A percentile compares a stretch with the other conserved stretches of the same genome.
These are phyloP conservation scores for Escovopsis sp. DNA, from an alignment of 2,329 filamentous ascomycete species.

Conservation along the genomic window DNA sequence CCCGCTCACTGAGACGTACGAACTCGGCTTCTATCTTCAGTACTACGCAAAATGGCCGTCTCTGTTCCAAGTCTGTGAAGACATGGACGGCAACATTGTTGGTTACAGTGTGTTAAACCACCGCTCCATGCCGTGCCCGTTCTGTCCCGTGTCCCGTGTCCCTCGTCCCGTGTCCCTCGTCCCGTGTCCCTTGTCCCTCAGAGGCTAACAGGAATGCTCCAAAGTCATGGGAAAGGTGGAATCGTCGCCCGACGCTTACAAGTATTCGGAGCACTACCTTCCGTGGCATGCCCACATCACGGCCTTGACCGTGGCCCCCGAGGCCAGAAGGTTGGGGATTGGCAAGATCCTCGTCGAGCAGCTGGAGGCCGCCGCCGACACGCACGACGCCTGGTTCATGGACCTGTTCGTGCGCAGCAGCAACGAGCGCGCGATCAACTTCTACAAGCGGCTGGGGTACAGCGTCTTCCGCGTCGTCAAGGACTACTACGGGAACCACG, in stretches of 20 bases:
- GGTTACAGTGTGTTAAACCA: conserved; percentile 61
- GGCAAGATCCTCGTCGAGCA: conserved; percentile 70
- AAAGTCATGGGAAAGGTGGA: conserved; percentile 95
- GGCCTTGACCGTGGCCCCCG: conserved; percentile 79
- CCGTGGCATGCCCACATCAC: conserved; percentile 99
- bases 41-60: conserved; percentile 95
- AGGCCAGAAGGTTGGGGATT: conserved; percentile 72
- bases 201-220: not conserved
- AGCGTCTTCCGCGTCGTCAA: conserved; percentile 78
- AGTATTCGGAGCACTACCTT: conserved; percentile 76
- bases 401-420: conserved; percentile 86
- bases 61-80: conserved; percentile 84
- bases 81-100: conserved; percentile 73
- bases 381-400: conserved; percentile 81
- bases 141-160: not conserved
- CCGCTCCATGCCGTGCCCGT: not conserved
- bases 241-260: conserved; percentile 61
- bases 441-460: conserved; percentile 89
- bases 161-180: not conserved
- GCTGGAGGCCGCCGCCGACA: conserved; percentile 69
- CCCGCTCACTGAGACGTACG: conserved; percentile 94
- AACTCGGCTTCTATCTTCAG: conserved; percentile 86
- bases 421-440: conserved; percentile 71
- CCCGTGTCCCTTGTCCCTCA: not conserved
- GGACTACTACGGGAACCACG: conserved; percentile 85